Evolutionary conservation across 257 asterid genomes (phyloP), one percentile per base, ranked within the genome.

Genomic region (Przewalskia tangutica): DNA sequence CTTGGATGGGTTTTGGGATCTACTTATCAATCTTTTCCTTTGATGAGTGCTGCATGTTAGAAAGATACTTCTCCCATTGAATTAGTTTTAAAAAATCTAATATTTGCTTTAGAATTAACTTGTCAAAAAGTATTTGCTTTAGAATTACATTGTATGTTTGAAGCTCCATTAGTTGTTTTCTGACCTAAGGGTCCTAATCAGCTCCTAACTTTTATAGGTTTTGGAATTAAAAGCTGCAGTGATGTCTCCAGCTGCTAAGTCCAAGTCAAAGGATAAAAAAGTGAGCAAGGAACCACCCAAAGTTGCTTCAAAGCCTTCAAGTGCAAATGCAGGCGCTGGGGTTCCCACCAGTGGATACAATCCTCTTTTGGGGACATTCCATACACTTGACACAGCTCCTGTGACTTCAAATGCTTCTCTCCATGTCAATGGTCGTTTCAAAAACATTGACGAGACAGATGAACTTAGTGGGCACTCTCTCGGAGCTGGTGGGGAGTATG

Each of bases 201-300:
- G 51, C 79, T 32, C 82, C 79, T 82, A 55, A 14, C 17, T 80
- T 64, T 85, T 87, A 82, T 90, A 87, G 96, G 83, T 81, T 67
- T 84, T 53, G 59, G 50, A 83, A 82, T 48, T 84, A 65, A 85
- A 86, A 85, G 81, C 82, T 70, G 82, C 55, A 80, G 83, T 81
- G 76, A 95, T 95, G 99, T 91, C 97, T 91, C 91, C 93, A 54
- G 93, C 92, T 63, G 86, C 94, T 14, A 90, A 81, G 85, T 90
- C 98, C 79, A 93, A 92, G 84, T 87, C 93, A 76, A 93, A 93
- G 85, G 98, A 93, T 90, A 93, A 91, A 86, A 92, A 89, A 86
- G 86, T 89, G 58, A 89, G 83, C 6, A 95, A 93, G 88, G 99
- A 92, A 84, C 90, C 90, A 78, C 71, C 86, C 2, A 95, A 92